Base-by-base conservation (phyloP, 2,329 filamentous ascomycete genomes). In the Furcasterigmium sp. region DNA sequence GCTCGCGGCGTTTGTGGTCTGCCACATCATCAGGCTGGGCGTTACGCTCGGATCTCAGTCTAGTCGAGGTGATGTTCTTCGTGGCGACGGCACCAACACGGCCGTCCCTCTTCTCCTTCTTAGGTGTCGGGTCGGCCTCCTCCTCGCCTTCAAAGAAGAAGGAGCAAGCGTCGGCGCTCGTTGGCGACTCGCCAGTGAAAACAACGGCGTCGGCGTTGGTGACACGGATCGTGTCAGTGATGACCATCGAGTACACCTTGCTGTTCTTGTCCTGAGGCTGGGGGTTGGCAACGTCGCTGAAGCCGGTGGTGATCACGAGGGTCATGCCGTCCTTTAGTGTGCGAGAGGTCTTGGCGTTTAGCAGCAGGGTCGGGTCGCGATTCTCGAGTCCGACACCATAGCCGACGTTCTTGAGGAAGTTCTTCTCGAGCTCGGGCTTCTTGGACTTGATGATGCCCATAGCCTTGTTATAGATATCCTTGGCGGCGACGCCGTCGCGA, bases 131-230 rank as follows among this genome's bases (percentile, higher is more conserved):
- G 62, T 89, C 83, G 50, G 88, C 81, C 53, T 94, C 87, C 59
- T 95, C 89, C 48, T 95, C 90, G 53, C 97, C 91, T 60, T 95
- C 95, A 73, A 98, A 98, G 69, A 96, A 97, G 73, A 98, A 98
- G 0, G 91, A 95, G 30, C 91, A 91, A 4, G 90, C 90, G 56
- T 97, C 93, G 46, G 95, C 80, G 58, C 95, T 91, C 21, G 87
- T 87, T 3, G 91, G 84, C 1, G 91, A 91, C 59, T 96, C 91
- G 46, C 89, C 90, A 15, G 93, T 98, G 67, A 98, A 97, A 21
- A 96, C 82, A 25, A 90, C 84, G 1, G 85, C 79, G 40, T 95
- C 89, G n/a, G 69, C 69, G 6, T 79, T 73, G 10, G 85, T 87
- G 39, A 96, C 89, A 54, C 93, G 88, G 36, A 98, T 84, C 1